Conservation (phyloP, 352 stramenopile genomes). For the Thraustotheca clavata region DNA sequence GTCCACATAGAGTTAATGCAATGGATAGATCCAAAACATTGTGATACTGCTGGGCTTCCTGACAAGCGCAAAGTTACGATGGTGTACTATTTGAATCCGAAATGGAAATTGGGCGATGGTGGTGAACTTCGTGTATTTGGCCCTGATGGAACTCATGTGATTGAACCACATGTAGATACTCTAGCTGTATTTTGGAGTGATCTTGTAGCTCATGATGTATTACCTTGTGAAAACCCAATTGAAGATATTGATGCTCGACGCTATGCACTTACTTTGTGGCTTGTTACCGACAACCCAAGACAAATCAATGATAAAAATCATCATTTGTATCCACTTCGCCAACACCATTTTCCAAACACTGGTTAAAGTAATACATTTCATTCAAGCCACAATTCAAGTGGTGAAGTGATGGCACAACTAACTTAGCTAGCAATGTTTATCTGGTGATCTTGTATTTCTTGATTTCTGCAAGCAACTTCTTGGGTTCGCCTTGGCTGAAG, state of each 20-base stretch:
- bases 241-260: constrained; percentile 27
- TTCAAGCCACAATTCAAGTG: background rate
- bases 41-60: constrained; percentile 37
- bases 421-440: constrained; percentile 34
- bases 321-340: constrained; percentile 29
- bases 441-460: constrained; percentile 94
- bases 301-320: constrained; percentile 40
- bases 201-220: constrained; percentile 74
- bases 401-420: background rate
- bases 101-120: constrained; percentile 42
- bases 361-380: background rate
- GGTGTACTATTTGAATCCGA: constrained; percentile 68
- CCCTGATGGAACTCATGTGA: constrained; percentile 31
- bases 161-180: constrained; percentile 59
- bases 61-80: constrained; percentile 58
- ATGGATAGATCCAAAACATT: constrained; percentile 41
- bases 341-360: constrained; percentile 29
- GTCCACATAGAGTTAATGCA: background rate
- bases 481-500: constrained; percentile 92
- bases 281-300: constrained; percentile 40
- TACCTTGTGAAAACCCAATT: constrained; percentile 38
- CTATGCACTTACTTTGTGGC: constrained; percentile 86
- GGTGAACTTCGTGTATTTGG: constrained; percentile 48
- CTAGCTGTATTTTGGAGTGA: constrained; percentile 85
- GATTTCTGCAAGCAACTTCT: constrained; percentile 93